Conservation (phyloP, 305 asterid species). For the Fraxinus angustifolia region DNA sequence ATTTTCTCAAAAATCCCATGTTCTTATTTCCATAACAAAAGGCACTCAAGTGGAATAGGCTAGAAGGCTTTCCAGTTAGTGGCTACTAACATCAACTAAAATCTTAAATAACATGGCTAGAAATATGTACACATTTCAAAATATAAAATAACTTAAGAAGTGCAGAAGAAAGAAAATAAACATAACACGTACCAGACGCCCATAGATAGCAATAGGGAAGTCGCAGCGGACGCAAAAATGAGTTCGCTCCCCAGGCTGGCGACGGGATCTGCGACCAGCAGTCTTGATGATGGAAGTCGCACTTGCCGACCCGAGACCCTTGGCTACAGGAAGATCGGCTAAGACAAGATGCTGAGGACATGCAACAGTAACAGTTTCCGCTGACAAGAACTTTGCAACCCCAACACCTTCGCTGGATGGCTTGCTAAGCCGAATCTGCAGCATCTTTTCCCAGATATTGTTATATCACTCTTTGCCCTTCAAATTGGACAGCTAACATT, state of each 20-base stretch:
- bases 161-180: not conserved
- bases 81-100: not conserved
- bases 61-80: not conserved
- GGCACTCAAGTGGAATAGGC: not conserved
- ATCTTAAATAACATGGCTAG: not conserved
- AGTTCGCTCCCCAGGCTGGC: slow-evolving; percentile 85
- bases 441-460: slow-evolving; percentile 46
- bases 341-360: slow-evolving; percentile 90
- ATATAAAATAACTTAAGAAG: not conserved
- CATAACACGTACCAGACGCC: slow-evolving; percentile 52
- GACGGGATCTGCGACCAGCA: slow-evolving; percentile 82
- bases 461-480: not conserved
- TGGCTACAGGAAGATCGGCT: slow-evolving; percentile 93
- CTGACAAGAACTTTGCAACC: slow-evolving; percentile 45
- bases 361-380: slow-evolving; percentile 71
- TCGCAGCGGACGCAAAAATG: slow-evolving; percentile 85
- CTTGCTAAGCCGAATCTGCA: slow-evolving; percentile 85
- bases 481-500: slow-evolving; percentile 15
- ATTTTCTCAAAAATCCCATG: not conserved
- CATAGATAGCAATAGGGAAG: slow-evolving; percentile 77
- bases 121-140: not conserved
- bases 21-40: not conserved
- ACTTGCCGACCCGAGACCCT: slow-evolving; percentile 61
- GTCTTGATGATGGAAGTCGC: slow-evolving; percentile 52
- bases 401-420: slow-evolving; percentile 65